Conservation (phyloP, 495 filamentous ascomycete genomes). For the Pyrenopolyporus hunteri region DNA sequence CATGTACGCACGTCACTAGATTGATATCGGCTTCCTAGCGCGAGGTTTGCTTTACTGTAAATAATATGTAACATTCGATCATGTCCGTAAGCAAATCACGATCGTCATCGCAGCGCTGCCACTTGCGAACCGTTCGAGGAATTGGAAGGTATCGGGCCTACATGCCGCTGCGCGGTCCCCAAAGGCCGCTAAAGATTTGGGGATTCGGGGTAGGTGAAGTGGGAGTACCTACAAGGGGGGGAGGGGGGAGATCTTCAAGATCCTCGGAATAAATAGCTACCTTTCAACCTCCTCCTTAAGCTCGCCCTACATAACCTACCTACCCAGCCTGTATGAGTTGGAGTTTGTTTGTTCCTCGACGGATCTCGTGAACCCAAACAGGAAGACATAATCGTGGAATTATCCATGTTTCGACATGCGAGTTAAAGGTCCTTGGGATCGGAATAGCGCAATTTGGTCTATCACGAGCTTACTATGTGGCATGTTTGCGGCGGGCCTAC, state of each 20-base stretch:
- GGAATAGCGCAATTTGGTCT: conserved; percentile 4
- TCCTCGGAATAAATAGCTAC: conserved; percentile 20
- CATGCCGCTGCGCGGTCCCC: conserved; percentile 16
- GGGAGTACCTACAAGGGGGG: conserved; percentile 12
- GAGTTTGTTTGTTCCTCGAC: conserved; percentile 23
- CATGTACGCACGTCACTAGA: conserved; percentile 20
- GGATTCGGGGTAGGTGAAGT: conserved; percentile 22
- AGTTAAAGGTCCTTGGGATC: conserved; percentile 1
- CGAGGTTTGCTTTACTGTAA: conserved; percentile 32
- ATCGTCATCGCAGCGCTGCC: conserved; percentile 19
- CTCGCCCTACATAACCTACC: neutral
- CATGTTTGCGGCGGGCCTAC: conserved; percentile 34
- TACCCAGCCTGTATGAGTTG: neutral
- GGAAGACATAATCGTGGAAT: conserved; percentile 10
- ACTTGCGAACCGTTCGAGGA: conserved; percentile 19
- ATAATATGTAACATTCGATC: conserved; percentile 32
- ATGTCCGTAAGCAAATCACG: conserved; percentile 30
- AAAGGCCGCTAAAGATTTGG: conserved; percentile 19
- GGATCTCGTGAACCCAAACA: neutral
- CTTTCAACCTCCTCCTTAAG: neutral
- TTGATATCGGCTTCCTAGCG: conserved; percentile 12
- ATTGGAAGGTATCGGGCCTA: conserved; percentile 26
- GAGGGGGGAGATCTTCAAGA: conserved; percentile 28
- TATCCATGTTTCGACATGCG: conserved; percentile 9
- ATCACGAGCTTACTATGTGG: conserved; percentile 39